Base-by-base conservation (phyloP, 805 yeast genomes). In the Ogataea philodendri region DNA sequence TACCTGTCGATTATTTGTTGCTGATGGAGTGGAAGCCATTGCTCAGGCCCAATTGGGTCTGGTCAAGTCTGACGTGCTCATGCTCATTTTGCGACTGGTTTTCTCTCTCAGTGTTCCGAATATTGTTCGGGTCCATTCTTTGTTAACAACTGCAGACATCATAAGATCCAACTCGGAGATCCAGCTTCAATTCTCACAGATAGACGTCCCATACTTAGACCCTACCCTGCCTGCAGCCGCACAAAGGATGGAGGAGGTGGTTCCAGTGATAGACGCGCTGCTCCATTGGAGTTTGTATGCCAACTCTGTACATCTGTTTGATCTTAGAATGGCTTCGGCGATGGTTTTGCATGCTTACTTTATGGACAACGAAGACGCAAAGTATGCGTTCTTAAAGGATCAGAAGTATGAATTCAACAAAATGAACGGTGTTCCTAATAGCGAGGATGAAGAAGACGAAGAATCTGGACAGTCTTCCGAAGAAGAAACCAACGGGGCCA, bases 141-240 rank as follows among this genome's bases (percentile, higher is more conserved):
- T 93, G 20, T 63, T 80, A 4, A 78, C 95, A 0, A 77, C 86
- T 2, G 88, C 94, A 2, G 90, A 82, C 44, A 65, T 89, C 20
- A 81, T 93, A 4, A 63, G 79, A 30, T 72, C 77, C 19, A 87
- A 88, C 55, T 59, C 68, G 3, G 73, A 67, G 2, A 71, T 84
- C 21, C 98, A 93, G 58, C 62, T 65, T 9, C 76, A 76, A 39
- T 82, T 90, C 49, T 70, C 87, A 1, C 78, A 78, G 36, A 79
- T 90, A 9, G 97, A 93, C 58, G 96, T 93, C 6, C 98, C 98
- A 0, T 86, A 81, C 54, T 68, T 89, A 37, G 97, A 87, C 52
- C 87, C 96, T 8, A 49, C 56, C 33, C 44, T 61, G 27, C 65
- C 65, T 8, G 15, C 39, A 3, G 11, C 50, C 7, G 57, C 57